Percentiles rank a stretch among this genome's conserved stretches.
Evolutionary conservation across 1,284 basidiomycete genomes (phyloP).

Genomic region (Phellinidium pouzarii): DNA sequence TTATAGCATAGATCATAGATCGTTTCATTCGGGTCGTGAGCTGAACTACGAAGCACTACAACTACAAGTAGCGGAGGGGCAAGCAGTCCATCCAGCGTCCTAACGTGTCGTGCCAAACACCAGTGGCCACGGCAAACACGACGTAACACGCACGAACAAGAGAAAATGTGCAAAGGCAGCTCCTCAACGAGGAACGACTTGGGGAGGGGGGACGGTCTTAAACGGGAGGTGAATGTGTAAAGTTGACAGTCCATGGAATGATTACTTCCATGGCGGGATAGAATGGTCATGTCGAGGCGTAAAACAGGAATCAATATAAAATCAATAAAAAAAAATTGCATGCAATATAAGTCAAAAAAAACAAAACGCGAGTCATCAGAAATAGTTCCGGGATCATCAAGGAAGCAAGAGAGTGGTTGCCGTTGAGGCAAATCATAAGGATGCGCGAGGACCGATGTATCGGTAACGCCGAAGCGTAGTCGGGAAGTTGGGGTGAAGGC

Average conservation of each 20-base stretch:
- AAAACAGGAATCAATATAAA: slow-evolving; percentile 17
- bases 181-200: slow-evolving; percentile 1
- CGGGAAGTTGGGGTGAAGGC: slow-evolving; percentile 12
- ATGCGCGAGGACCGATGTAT: slow-evolving; percentile 16
- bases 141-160: neutral
- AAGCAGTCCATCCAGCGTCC: neutral
- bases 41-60: neutral
- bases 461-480: slow-evolving; percentile 17
- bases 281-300: slow-evolving; percentile 10
- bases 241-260: neutral
- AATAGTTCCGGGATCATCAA: slow-evolving; percentile 8
- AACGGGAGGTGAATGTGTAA: neutral
- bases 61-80: neutral
- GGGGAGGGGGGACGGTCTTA: neutral
- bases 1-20: neutral
- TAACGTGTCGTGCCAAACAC: neutral
- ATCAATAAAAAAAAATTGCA: slow-evolving; percentile 19
- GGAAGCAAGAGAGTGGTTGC: slow-evolving; percentile 3
- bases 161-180: neutral
- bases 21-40: slow-evolving; percentile 7
- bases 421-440: slow-evolving; percentile 15
- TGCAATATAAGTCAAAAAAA: neutral
- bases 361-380: slow-evolving; percentile 1
- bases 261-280: neutral
- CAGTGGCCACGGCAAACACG: neutral